Percentiles rank a stretch among this genome's conserved stretches.
Evolutionary conservation across 495 filamentous ascomycete genomes (phyloP).

Genomic region (Talaromyces nanjingensis): DNA sequence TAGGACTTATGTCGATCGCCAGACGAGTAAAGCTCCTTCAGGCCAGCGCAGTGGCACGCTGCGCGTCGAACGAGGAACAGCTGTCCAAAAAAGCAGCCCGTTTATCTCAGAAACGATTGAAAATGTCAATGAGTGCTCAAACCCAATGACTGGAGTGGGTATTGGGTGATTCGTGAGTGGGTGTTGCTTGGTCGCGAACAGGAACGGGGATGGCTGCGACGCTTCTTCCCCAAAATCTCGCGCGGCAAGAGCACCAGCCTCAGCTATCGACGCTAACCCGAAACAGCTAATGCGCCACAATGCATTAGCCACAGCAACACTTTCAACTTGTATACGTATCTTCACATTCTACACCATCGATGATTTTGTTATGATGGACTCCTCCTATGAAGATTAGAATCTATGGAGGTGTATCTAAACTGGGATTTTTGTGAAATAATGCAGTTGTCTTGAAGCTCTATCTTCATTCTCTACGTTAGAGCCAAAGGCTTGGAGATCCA

Average conservation of each 20-base stretch:
- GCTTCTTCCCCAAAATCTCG: neutral
- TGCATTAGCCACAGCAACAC: neutral
- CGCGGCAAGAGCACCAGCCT: neutral
- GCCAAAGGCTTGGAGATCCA: no score
- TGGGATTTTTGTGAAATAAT: no score
- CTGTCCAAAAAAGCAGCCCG: neutral
- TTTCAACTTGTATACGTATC: no score
- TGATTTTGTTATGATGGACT: no score
- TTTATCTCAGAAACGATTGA: neutral
- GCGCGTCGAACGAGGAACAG: neutral
- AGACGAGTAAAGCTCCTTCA: neutral
- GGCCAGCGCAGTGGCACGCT: constrained; percentile 1
- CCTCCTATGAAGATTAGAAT: no score
- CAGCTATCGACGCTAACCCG: neutral
- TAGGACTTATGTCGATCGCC: neutral
- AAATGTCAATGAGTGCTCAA: neutral
- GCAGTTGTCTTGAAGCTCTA: no score
- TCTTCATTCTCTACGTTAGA: no score
- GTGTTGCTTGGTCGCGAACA: neutral
- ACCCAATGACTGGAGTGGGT: neutral
- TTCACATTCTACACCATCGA: no score
- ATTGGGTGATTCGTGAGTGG: neutral
- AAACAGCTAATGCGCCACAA: neutral
- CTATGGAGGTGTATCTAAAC: no score
- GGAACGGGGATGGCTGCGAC: constrained; percentile 1